phyloP scores from a whole-genome alignment of 192 early-diverging fungal genomes.

The Podila minutissima region DNA sequence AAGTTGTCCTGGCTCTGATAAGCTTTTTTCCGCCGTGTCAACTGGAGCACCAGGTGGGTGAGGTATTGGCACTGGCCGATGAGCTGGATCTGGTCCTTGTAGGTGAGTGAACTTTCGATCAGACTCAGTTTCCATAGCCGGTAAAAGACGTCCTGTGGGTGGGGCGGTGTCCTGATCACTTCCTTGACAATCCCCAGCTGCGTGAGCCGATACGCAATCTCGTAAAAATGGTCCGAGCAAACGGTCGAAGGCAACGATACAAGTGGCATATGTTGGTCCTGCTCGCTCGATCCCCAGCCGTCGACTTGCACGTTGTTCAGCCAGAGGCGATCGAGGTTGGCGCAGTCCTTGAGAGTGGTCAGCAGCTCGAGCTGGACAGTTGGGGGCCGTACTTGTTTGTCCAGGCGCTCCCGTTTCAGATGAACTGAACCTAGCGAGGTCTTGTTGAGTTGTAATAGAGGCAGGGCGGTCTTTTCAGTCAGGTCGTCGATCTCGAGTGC shows the following conservation, averaged over 20 bases:
- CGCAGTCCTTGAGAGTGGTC: neutral
- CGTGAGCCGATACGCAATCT: slow-evolving; percentile 10
- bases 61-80: slow-evolving; percentile 35
- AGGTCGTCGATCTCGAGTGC: slow-evolving; percentile 12
- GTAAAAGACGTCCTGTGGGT: slow-evolving; percentile 17
- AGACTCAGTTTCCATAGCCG: slow-evolving; percentile 6
- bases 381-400: neutral
- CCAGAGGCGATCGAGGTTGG: neutral
- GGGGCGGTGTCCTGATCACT: neutral
- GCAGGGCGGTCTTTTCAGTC: slow-evolving; percentile 1
- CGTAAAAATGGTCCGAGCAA: slow-evolving; percentile 11
- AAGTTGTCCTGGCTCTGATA: neutral
- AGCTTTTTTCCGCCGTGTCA: neutral
- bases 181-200: neutral
- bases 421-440: slow-evolving; percentile 5
- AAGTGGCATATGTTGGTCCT: neutral
- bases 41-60: slow-evolving; percentile 19
- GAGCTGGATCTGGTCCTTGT: slow-evolving; percentile 12
- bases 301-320: slow-evolving; percentile 13
- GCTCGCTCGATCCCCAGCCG: neutral
- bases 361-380: neutral
- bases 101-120: slow-evolving; percentile 3
- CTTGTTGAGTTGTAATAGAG: slow-evolving; percentile 9
- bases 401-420: neutral
- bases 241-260: no score